Evolutionary conservation across 345 rosid species (phyloP).

Genomic region (Passiflora organensis): DNA sequence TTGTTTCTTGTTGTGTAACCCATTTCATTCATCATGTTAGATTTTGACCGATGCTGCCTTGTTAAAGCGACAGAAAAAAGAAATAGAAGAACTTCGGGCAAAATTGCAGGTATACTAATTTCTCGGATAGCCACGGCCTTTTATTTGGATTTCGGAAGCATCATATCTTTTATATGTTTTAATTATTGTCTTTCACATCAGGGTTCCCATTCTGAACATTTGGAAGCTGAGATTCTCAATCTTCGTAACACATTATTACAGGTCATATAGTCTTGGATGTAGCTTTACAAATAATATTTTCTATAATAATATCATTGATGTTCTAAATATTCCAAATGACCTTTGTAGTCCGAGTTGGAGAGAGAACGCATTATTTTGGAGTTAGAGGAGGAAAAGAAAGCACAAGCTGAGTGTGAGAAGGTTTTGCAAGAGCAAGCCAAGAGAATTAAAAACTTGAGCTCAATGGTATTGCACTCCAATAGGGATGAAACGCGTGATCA

Average conservation of each 20-base stretch:
- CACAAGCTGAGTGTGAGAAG: slow-evolving; percentile 86
- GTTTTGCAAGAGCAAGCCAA: slow-evolving; percentile 89
- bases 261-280: slow-evolving; percentile 35
- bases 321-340: not conserved
- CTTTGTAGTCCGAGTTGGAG: slow-evolving; percentile 76
- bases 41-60: slow-evolving; percentile 92
- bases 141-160: not conserved
- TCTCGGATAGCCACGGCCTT: not conserved
- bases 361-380: slow-evolving; percentile 88
- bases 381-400: slow-evolving; percentile 94
- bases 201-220: slow-evolving; percentile 87
- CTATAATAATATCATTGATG: no score
- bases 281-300: not conserved
- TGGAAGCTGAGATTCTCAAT: slow-evolving; percentile 83
- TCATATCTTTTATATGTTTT: not conserved
- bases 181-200: slow-evolving; percentile 12
- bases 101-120: slow-evolving; percentile 56
- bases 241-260: slow-evolving; percentile 83
- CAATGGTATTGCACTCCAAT: slow-evolving; percentile 75
- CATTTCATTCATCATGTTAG: slow-evolving; percentile 31
- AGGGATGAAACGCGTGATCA: slow-evolving; percentile 67
- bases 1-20: slow-evolving; percentile 5
- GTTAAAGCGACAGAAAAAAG: slow-evolving; percentile 94
- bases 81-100: slow-evolving; percentile 93
- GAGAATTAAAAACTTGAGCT: slow-evolving; percentile 80